Percentiles rank a stretch among this genome's conserved stretches.
phyloP scores from a whole-genome alignment of 441 rosid genomes.

The Biscutella laevigata region DNA sequence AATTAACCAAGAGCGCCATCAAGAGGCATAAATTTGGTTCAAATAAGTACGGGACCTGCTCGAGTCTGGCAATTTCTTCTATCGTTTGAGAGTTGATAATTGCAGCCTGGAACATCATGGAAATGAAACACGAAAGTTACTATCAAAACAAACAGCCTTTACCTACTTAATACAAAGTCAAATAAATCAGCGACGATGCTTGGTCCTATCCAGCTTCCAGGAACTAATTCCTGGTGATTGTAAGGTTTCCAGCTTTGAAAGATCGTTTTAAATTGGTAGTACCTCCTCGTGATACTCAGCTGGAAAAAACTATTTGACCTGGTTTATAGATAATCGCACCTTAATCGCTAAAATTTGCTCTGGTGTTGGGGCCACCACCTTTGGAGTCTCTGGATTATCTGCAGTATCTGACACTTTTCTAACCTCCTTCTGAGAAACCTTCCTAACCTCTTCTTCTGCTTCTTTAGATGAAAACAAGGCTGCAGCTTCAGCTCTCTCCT shows the following conservation, averaged over 20 bases:
- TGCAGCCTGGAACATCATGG: constrained; percentile 63
- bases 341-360: constrained; percentile 92
- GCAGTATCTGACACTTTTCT: constrained; percentile 41
- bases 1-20: constrained; percentile 13
- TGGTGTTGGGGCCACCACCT: constrained; percentile 82
- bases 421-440: constrained; percentile 55
- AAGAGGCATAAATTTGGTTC: neutral
- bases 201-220: neutral
- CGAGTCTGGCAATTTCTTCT: constrained; percentile 97
- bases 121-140: constrained; percentile 15
- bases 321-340: constrained; percentile 31
- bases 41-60: constrained; percentile 45
- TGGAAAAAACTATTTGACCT: neutral
- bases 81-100: constrained; percentile 96
- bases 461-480: constrained; percentile 78
- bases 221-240: no score
- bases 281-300: neutral
- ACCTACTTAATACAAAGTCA: neutral
- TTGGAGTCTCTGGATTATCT: constrained; percentile 50
- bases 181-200: neutral
- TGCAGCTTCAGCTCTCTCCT: constrained; percentile 91
- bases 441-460: constrained; percentile 75
- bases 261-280: neutral
- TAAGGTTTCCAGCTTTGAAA: neutral
- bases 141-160: constrained; percentile 13